Evolutionary conservation across 805 yeast genomes (phyloP), one percentile per base, ranked within the genome.

Genomic region (Huiozyma naganishii): DNA sequence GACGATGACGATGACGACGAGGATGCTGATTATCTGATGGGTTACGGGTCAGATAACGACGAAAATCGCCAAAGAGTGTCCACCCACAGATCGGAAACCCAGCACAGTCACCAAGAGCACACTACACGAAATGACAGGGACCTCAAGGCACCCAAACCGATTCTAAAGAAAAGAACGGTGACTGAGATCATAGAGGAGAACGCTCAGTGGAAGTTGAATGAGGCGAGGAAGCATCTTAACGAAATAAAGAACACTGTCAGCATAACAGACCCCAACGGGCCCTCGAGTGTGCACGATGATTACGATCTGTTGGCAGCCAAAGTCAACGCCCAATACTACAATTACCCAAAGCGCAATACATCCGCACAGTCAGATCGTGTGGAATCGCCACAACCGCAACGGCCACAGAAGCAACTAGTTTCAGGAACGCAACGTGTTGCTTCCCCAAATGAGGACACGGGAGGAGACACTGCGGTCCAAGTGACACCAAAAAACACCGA

Each of bases 121-220:
- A 44, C 46, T 39, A 64, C 64, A 29, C 71, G 44, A 44, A 46
- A 40, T 38, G 32, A 48, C 36, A 30, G 43, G 35, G 39, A 45
- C 42, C 40, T 41, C 41, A 44, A 47, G 40, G 64, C 64, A 29
- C 71, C 85, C 29, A 89, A 89, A 64, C 92, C 97, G 27, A 90
- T 90, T 47, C 68, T 90, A 54, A 90, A 90, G 65, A 84, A 85
- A 64, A 76, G 92, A 57, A 79, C 95, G 1, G 82, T 85, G 36
- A 79, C 87, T 36, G 95, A 88, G 61, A 79, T 90, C 72, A 54
- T 63, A 13, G 63, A 62, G 45, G 66, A 64, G 47, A 62, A 64
- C 45, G 52, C 66, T 6, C 48, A 55, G 40, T 61, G 69, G 68
- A 59, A 62, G 47, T 49, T 63, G 52, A 43, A 59, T 36, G 62